Evolutionary conservation across 1,139 yeast species (phyloP), one percentile per base, ranked within the genome.

Genomic region (Blastobotrys apis): DNA sequence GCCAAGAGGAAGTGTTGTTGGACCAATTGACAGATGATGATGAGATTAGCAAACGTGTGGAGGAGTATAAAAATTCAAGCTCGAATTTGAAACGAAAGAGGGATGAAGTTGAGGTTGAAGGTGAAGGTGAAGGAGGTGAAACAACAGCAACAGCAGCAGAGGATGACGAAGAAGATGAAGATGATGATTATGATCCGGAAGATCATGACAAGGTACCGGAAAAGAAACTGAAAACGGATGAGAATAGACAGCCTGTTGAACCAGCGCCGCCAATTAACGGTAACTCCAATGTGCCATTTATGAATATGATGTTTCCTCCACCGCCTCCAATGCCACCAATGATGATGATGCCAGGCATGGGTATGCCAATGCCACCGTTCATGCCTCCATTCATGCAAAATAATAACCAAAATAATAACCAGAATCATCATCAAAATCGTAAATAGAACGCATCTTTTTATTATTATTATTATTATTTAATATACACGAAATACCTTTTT

Each of bases 1-100:
- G 75, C 6, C 74, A 74, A 15, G 80, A 78, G 25, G 96, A 87
- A 51, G 73, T 86, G 1, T 79, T 80, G 52, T 71, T 92, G 41
- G 97, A 92, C 64, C 74, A 81, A 10, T 70, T 90, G 48, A 70
- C 72, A 5, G 72, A 75, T 1, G 87, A 86, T 59, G 70, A 72
- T 39, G 84, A 75, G 20, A 70, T 80, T 62, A 78, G 77, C 50
- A 64, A 68, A 37, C 72, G 75, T 46, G 72, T 87, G 26, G 64
- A 72, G 33, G 71, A 72, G 30, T 84, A 77, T 53, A 56, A 37
- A 15, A 22, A 21, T 21, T 13, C 19, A 12, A 16, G 48, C 15
- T 8, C 44, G 27, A 43, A 34, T 27, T 15, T 10, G 13, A 41
- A 44, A 36, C 47, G 51, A 17, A 46, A 47, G 20, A 41, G 50